phyloP scores from a whole-genome alignment of 192 early-diverging fungal species.

The Lunasporangiospora selenospora region DNA sequence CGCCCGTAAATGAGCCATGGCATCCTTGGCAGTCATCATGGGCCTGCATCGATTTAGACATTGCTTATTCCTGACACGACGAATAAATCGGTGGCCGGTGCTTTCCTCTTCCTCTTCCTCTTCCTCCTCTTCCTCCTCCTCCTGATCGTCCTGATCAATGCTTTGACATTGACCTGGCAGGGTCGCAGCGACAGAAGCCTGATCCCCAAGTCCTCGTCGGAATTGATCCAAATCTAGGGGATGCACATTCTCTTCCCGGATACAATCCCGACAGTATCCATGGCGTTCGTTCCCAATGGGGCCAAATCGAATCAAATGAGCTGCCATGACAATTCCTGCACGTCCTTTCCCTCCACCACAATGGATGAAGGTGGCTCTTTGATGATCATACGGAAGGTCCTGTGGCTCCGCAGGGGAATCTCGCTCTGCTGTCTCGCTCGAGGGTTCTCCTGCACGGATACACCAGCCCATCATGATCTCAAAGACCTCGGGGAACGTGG shows the following conservation, averaged over 20 bases:
- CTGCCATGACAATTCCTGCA: conserved; percentile 39
- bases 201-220: conserved; percentile 23
- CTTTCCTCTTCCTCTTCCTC: conserved; percentile 8
- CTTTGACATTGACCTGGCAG: conserved; percentile 4
- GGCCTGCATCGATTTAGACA: conserved; percentile 35
- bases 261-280: conserved; percentile 29
- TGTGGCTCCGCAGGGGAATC: too few species aligned
- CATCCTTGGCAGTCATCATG: conserved; percentile 36
- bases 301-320: conserved; percentile 40
- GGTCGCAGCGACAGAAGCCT: conserved; percentile 7
- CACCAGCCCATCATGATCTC: conserved; percentile 46
- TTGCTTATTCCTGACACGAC: conserved; percentile 6
- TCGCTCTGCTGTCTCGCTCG: neutral
- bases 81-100: neutral
- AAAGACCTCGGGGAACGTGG: conserved; percentile 36
- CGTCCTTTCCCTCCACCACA: conserved; percentile 45
- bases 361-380: conserved; percentile 34
- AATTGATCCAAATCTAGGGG: conserved; percentile 32
- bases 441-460: conserved; percentile 12
- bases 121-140: conserved; percentile 1
- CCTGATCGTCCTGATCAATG: neutral
- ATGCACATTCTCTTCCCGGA: conserved; percentile 21
- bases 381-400: conserved; percentile 18
- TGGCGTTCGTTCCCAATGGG: conserved; percentile 24
- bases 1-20: conserved; percentile 28